These are phyloP conservation scores for Tuber calosporum DNA, from an alignment of 495 filamentous ascomycete species.

Conservation along the genomic window DNA sequence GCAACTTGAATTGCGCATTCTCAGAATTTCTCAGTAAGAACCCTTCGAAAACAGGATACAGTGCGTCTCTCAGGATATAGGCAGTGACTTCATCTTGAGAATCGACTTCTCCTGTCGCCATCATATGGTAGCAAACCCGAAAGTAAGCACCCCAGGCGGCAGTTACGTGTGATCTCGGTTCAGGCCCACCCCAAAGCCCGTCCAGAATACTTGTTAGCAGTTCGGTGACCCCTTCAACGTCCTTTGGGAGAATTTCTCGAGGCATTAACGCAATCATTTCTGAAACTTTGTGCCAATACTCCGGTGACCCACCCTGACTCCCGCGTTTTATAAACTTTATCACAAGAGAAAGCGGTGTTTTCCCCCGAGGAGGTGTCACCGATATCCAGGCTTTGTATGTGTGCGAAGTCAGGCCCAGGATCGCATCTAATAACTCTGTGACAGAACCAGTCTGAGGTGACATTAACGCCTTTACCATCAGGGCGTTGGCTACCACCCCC, in stretches of 20 bases:
- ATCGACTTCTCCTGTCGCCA: conserved; percentile 8
- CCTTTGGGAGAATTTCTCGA: conserved; percentile 47
- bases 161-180: conserved; percentile 57
- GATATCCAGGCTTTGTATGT: conserved; percentile 69
- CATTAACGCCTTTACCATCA: conserved; percentile 63
- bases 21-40: conserved; percentile 46
- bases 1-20: not conserved
- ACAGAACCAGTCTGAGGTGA: conserved; percentile 65
- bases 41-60: conserved; percentile 55
- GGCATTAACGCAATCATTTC: conserved; percentile 58
- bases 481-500: conserved; percentile 54
- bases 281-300: conserved; percentile 64
- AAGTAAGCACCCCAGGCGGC: conserved; percentile 71
- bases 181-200: conserved; percentile 65
- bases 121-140: conserved; percentile 37
- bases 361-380: conserved; percentile 51
- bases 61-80: conserved; percentile 46
- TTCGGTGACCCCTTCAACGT: conserved; percentile 48
- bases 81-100: conserved; percentile 21
- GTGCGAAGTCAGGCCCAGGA: conserved; percentile 55
- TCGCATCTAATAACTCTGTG: conserved; percentile 56
- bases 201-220: conserved; percentile 59
- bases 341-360: conserved; percentile 56
- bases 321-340: conserved; percentile 72
- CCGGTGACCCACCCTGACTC: conserved; percentile 61